Base-by-base conservation (phyloP, 2,329 filamentous ascomycete genomes). In the Trichoderma sp. region DNA sequence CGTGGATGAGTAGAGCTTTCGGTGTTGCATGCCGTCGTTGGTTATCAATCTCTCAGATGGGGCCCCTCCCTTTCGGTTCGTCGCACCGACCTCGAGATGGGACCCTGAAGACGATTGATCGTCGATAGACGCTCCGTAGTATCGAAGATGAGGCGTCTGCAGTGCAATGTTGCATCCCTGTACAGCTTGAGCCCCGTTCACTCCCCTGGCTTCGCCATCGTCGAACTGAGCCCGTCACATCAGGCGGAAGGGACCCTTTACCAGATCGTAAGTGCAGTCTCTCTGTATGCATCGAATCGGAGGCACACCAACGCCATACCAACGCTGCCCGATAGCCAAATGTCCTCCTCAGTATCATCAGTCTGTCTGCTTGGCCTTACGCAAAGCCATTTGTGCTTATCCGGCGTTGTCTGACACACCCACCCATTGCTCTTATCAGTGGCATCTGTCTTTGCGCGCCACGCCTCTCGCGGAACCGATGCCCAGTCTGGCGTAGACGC, bases 301-400 rank as follows among this genome's bases (percentile, higher is more conserved):
- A 24, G 57, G 28, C 45, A 60, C 57, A 41, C 30, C 28, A 24
- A 17, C 28, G 15, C 15, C 51, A 26, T 12, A n/a, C 55, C 30
- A 19, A 17, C 10, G 19, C 30, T 55, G 51, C 41, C 43, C 9
- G 56, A 52, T 52, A 61, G 26, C n/a, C 24, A 21, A 21, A 44
- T 24, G 24, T 30, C 19, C 26, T 9, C 30, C n/a, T 26, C 30
- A 17, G 26, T 41, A 43, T 41, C 47, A 51, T 24, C 21, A 24
- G n/a, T n/a, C n/a, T n/a, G 43, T 61, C 47, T 34, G 21, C 24
- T 52, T 30, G 17, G 50, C 50, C 26, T 65, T 65, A 65, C 64
- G 64, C 44, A 26, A 61, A 56, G 64, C 57, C 64, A 65, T 65
- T 65, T 65, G 64, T 65, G 57, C 57, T 65, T 65, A 65, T 65